Percentiles rank a stretch among this genome's conserved stretches.
Conservation (phyloP, 768 basidiomycete genomes). For the Boletus rubroflammeus region DNA sequence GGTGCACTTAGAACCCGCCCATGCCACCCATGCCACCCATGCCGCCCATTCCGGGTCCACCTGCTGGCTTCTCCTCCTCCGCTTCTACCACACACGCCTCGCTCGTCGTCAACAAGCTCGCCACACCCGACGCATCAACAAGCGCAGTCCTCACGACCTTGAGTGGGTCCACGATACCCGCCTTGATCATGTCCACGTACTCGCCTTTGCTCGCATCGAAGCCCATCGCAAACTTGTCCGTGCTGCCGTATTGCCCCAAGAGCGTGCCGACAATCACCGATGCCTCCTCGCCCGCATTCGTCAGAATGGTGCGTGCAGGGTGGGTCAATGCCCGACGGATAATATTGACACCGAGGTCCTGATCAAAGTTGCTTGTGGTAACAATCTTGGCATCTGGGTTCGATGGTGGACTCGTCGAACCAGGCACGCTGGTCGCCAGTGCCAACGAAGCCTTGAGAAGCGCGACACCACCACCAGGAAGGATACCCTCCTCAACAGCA, state of each 20-base stretch:
- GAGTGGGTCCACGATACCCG: constrained; percentile 92
- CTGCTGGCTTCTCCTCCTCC: constrained; percentile 69
- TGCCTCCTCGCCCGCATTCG: constrained; percentile 93
- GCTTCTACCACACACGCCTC: constrained; percentile 92
- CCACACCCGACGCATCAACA: constrained; percentile 91
- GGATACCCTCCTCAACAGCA: constrained; percentile 97
- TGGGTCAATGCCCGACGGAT: constrained; percentile 81
- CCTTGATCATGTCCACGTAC: constrained; percentile 92
- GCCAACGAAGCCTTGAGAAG: constrained; percentile 81
- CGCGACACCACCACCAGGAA: constrained; percentile 94
- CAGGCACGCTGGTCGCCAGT: constrained; percentile 54
- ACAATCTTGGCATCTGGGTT: constrained; percentile 64
- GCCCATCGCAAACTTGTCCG: constrained; percentile 81
- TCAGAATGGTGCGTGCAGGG: constrained; percentile 84
- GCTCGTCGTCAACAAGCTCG: constrained; percentile 86
- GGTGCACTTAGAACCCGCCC: constrained; percentile 42
- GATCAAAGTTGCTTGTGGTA: constrained; percentile 89
- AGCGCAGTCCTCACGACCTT: constrained; percentile 95
- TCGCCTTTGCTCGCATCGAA: constrained; percentile 92
- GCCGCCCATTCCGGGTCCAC: constrained; percentile 54
- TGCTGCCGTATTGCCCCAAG: constrained; percentile 57
- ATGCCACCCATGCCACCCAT: constrained; percentile 60
- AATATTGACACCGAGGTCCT: constrained; percentile 92
- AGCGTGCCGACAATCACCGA: constrained; percentile 91
- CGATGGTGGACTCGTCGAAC: constrained; percentile 43